Percentiles rank a stretch among this genome's conserved stretches.
Conservation (phyloP, 441 rosid species). For the Melianthus villosus region DNA sequence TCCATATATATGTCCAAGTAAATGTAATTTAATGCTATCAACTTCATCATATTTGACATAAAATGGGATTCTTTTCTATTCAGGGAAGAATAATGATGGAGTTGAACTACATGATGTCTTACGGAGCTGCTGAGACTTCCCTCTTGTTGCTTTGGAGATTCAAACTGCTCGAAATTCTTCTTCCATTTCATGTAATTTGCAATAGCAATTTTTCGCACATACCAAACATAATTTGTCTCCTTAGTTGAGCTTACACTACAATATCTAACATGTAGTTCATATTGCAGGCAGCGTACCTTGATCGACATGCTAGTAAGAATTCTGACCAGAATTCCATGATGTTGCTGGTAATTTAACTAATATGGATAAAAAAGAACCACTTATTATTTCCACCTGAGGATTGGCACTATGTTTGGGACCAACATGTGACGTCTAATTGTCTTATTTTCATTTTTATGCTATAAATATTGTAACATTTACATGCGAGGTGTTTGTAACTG, state of each 20-base stretch:
- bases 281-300: conserved; percentile 51
- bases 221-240: neutral
- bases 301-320: conserved; percentile 32
- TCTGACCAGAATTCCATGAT: conserved; percentile 51
- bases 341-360: conserved; percentile 48
- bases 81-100: conserved; percentile 83
- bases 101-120: conserved; percentile 87
- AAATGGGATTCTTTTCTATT: too few relatives aligned
- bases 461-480: too few relatives aligned
- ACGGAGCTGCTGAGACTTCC: conserved; percentile 89
- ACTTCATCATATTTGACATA: too few relatives aligned
- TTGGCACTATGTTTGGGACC: too few relatives aligned
- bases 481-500: too few relatives aligned
- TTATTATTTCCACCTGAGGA: too few relatives aligned
- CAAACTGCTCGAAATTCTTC: conserved; percentile 61
- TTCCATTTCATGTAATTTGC: conserved; percentile 45
- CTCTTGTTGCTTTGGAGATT: conserved; percentile 68
- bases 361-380: too few relatives aligned
- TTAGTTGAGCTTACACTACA: neutral
- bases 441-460: too few relatives aligned
- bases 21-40: too few relatives aligned
- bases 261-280: conserved; percentile 2
- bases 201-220: neutral
- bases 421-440: too few relatives aligned
- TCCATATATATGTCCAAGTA: too few relatives aligned